A percentile compares a stretch with the other conserved stretches of the same genome.
Evolutionary conservation across 2,329 filamentous ascomycete species (phyloP).

Genomic region (Taxawa tesnikishii): DNA sequence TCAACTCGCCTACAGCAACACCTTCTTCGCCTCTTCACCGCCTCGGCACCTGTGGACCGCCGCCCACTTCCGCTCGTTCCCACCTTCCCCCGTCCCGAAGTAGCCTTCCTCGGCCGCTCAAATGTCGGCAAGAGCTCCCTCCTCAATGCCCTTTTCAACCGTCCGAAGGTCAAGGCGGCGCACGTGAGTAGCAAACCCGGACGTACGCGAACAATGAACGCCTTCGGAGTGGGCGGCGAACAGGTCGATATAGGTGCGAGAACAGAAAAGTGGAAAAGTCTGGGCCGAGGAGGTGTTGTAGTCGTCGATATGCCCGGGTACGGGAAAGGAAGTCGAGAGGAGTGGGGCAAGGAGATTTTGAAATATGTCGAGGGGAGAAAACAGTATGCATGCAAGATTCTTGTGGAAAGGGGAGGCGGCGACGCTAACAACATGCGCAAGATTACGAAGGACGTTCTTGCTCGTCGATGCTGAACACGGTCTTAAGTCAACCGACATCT

Average conservation of each 20-base stretch:
- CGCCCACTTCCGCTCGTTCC: conserved; percentile 47
- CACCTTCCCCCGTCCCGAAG: conserved; percentile 44
- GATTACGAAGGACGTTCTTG: conserved; percentile 49
- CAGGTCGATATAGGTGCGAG: conserved; percentile 11
- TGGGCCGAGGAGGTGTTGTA: conserved; percentile 33
- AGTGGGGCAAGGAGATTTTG: conserved; percentile 56
- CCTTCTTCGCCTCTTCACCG: conserved; percentile 30
- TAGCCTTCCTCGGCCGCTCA: conserved; percentile 55
- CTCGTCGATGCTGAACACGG: conserved; percentile 53
- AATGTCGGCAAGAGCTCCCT: conserved; percentile 60
- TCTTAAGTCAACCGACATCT: conserved; percentile 46
- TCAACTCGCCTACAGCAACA: conserved; percentile 27
- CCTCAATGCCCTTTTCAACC: conserved; percentile 49
- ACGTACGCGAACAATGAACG: conserved; percentile 53
- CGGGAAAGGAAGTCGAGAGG: conserved; percentile 46
- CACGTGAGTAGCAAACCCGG: conserved; percentile 48
- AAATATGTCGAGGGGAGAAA: conserved; percentile 52
- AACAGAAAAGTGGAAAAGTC: conserved; percentile 25
- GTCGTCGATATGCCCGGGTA: conserved; percentile 64
- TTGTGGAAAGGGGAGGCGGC: conserved; percentile 14
- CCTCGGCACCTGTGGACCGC: conserved; percentile 48
- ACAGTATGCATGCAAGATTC: conserved; percentile 28
- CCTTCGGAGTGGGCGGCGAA: conserved; percentile 43
- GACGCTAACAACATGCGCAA: conserved; percentile 12
- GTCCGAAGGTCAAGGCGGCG: conserved; percentile 29